Evolutionary conservation across 163 green algal species (phyloP).

Genomic region (Chloromonas sp.): DNA sequence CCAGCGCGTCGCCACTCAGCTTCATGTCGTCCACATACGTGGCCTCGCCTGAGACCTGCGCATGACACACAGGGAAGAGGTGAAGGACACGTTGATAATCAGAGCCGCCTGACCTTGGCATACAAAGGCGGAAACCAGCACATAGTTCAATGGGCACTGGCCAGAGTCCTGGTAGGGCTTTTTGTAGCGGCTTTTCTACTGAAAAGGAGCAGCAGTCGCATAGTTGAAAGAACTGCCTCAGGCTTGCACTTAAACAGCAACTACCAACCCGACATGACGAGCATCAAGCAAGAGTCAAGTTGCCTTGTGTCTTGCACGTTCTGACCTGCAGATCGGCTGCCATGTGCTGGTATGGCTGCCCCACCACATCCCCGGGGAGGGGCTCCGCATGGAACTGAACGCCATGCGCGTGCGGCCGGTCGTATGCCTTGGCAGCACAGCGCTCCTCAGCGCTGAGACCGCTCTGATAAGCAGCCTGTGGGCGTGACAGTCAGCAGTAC

Average conservation of each 20-base stretch:
- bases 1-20: constrained; percentile 52
- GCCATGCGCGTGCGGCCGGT: constrained; percentile 58
- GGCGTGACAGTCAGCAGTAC: background rate
- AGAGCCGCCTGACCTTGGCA: no score
- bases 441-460: background rate
- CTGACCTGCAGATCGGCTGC: constrained; percentile 84
- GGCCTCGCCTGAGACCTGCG: constrained; percentile 83
- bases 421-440: constrained; percentile 43
- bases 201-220: no score
- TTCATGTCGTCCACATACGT: constrained; percentile 89
- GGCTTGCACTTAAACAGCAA: no score
- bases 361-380: constrained; percentile 58
- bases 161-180: no score
- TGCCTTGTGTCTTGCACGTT: no score
- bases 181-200: no score
- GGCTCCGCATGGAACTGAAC: constrained; percentile 71
- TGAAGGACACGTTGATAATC: no score
- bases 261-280: no score
- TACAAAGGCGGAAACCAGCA: no score
- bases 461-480: background rate
- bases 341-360: constrained; percentile 75
- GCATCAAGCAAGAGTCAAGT: no score
- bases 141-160: no score
- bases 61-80: background rate
- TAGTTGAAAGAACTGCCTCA: no score